Base-by-base conservation (phyloP, 257 asterid genomes). In the Solanum lycopersicoides region DNA sequence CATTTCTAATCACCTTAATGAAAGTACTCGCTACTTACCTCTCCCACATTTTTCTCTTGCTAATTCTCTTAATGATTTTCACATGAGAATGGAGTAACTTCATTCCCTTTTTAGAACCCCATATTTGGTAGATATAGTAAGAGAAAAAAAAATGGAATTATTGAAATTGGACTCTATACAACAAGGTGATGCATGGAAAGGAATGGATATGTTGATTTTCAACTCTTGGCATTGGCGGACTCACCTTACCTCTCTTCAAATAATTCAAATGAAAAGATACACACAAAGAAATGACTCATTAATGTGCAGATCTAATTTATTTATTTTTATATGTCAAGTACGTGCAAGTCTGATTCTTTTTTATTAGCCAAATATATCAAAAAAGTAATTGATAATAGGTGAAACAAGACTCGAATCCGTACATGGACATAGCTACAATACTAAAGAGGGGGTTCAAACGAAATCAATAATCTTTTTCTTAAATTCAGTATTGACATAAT, bases 201-300 rank as follows among this genome's bases (percentile, higher is more conserved):
- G 95, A 35, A 91, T 91, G 92, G 93, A 92, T 34, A 88, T 91
- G 91, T 37, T 93, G 83, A 90, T 93, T 82, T 93, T 91, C 93
- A 93, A 93, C 92, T 80, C 96, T 3, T 93, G 96, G 96, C 96
- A 93, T 82, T 91, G 96, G 95, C 92, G 96, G 93, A 76, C 91
- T 7, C 95, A 93, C 89, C 73, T 6, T 10, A 83, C 25, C 21
- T 47, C 56, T 13, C 56, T 47, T 47, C 18, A 47, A 47, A 5
- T 0, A 47, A 47, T 47, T 47, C 56, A n/a, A n/a, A n/a, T n/a
- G n/a, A 14, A 47, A 47, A 47, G 56, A 47, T 47, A 14, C 56
- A 47, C 56, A 32, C 16, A 9, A 6, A 12, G 16, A 8, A 35
- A 66, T 12, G 16, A 12, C 10, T 6, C 35, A 66, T 4, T 12